Percentiles rank a stretch among this genome's conserved stretches.
phyloP scores from a whole-genome alignment of 2,329 filamentous ascomycete species.

The Ophiosphaerella herpotricha region DNA sequence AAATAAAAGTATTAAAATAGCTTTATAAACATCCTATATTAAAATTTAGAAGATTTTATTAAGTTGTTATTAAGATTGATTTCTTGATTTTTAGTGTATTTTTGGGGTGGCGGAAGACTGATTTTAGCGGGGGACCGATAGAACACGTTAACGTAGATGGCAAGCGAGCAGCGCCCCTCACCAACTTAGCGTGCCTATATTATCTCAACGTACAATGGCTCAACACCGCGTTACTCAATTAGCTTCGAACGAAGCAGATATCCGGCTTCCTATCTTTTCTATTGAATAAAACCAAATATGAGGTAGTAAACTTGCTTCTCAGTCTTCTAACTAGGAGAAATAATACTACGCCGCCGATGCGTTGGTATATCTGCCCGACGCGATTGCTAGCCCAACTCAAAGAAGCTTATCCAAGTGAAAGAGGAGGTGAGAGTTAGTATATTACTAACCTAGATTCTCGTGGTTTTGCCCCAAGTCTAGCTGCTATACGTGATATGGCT shows the following conservation, averaged over 20 bases:
- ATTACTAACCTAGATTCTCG: constrained; percentile 2
- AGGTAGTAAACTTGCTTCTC: background rate
- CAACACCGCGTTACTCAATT: too few species aligned
- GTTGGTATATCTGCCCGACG: constrained; percentile 1
- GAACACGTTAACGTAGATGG: too few species aligned
- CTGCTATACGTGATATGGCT: too few species aligned
- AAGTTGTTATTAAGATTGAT: too few species aligned
- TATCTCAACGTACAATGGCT: background rate
- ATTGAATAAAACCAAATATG: background rate
- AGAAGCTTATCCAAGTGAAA: constrained; percentile 8
- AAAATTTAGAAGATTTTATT: too few species aligned
- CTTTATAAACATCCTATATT: too few species aligned
- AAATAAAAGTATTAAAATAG: too few species aligned
- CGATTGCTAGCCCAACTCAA: constrained; percentile 8
- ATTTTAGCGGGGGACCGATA: too few species aligned
- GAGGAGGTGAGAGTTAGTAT: constrained; percentile 8
- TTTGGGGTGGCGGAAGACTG: too few species aligned
- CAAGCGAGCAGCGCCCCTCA: too few species aligned
- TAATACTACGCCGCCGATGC: background rate
- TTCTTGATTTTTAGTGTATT: too few species aligned
- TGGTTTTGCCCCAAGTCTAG: background rate
- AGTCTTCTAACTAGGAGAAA: constrained; percentile 1
- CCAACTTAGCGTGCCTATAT: background rate
- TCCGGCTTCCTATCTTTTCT: background rate
- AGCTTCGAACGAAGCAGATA: background rate